Evolutionary conservation across 768 basidiomycete species (phyloP), one percentile per base, ranked within the genome.

Genomic region (Suillus subluteus): DNA sequence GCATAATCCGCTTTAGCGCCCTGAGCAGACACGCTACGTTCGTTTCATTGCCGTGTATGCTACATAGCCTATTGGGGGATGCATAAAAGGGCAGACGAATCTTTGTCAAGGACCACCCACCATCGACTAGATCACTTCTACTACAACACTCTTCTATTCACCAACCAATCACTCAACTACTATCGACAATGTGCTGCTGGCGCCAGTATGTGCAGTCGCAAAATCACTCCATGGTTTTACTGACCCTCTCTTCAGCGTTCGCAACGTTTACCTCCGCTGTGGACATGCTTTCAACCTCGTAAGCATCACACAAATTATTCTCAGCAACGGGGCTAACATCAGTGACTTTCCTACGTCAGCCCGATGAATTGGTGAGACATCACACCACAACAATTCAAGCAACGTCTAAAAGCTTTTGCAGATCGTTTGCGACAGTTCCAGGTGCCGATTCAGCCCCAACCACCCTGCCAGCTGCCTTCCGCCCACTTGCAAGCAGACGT

Each of bases 401-500:
- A 40, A 52, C 23, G 55, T 44, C 71, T 70, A 40, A 74, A 56
- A 30, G 35, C 56, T 54, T 55, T 21, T 43, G 46, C 73, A 88
- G 87, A 74, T 87, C 52, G 67, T 71, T 48, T 88, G 87, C 73
- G 77, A 81, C 13, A 79, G 73, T 64, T 67, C 69, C 40, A 78
- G 76, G 55, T 89, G 88, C 76, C 85, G 78, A 65, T 87, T 88
- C 71, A 88, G 87, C 62, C 81, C 86, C 0, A 78, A 75, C 63
- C 88, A 88, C 67, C 84, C 84, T 0, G 65, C 65, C 1, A 74
- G 71, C 43, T 87, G 87, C 63, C 72, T 66, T 0, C 79, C 74
- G 8, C 84, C 83, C 0, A 38, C 38, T 2, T 89, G 87, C 78
- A 81, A 65, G n/a, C 71, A 73, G 62, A 78, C 74, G 3, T 85